Conservation (phyloP, 1,139 yeast species). For the Groenewaldozyma sp. region DNA sequence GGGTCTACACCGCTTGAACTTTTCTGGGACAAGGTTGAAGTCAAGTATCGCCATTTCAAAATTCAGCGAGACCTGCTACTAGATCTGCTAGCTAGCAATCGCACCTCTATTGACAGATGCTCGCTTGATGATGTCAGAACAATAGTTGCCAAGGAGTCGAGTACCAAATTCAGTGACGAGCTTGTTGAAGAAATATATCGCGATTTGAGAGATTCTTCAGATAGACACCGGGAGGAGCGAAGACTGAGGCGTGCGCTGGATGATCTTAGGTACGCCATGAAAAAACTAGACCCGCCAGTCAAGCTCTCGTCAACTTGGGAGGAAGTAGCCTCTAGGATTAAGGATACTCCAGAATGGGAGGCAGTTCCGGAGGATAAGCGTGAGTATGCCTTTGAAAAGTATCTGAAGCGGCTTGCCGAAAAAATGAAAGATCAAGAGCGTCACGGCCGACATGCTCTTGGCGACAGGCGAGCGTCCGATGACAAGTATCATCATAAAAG, state of each 20-base stretch:
- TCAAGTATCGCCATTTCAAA: slow-evolving; percentile 45
- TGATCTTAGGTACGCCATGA: slow-evolving; percentile 31
- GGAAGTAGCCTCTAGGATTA: slow-evolving; percentile 27
- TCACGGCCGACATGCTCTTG: slow-evolving; percentile 12
- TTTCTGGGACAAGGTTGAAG: slow-evolving; percentile 68
- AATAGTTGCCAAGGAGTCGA: slow-evolving; percentile 17
- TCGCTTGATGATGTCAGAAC: slow-evolving; percentile 19
- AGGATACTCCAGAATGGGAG: slow-evolving; percentile 28
- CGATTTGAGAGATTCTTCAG: slow-evolving; percentile 6
- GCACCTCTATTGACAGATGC: slow-evolving; percentile 13
- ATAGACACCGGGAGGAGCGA: slow-evolving; percentile 20
- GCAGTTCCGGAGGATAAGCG: slow-evolving; percentile 31
- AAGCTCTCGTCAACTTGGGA: slow-evolving; percentile 32
- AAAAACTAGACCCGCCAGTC: slow-evolving; percentile 28
- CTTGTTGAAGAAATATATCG: slow-evolving; percentile 10
- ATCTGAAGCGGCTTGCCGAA: slow-evolving; percentile 24
- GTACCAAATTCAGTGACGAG: slow-evolving; percentile 10
- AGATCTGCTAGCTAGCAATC: slow-evolving; percentile 38
- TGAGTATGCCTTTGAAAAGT: slow-evolving; percentile 27
- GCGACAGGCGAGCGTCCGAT: slow-evolving; percentile 7
- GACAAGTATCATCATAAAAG: too few species aligned
- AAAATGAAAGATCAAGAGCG: slow-evolving; percentile 17
- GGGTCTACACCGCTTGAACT: slow-evolving; percentile 78
- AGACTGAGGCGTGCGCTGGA: slow-evolving; percentile 31
- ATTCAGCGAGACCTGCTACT: slow-evolving; percentile 54